phyloP scores from a whole-genome alignment of 139 green algal species.

The Chlorella sp. region DNA sequence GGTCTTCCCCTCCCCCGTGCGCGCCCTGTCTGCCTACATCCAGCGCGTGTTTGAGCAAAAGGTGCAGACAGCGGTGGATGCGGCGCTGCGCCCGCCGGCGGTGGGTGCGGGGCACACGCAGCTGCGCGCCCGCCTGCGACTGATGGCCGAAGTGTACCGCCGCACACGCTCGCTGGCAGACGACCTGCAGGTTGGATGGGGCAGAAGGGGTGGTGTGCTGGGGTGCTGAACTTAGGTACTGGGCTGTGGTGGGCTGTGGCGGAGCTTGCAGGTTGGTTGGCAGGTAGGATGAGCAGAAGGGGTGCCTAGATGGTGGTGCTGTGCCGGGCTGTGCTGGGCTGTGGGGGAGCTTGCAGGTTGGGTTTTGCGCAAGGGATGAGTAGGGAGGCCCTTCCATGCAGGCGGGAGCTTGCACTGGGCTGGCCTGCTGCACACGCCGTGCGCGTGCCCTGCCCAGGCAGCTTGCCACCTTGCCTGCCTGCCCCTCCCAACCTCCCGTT shows the following conservation, averaged over 20 bases:
- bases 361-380: too few relatives aligned
- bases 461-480: not conserved
- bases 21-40: slow-evolving; percentile 54
- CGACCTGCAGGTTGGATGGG: slow-evolving; percentile 38
- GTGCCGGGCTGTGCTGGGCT: too few relatives aligned
- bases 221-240: not conserved
- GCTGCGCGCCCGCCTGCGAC: slow-evolving; percentile 56
- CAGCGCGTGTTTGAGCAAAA: slow-evolving; percentile 72
- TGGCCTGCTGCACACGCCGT: not conserved
- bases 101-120: not conserved
- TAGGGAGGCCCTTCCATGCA: too few relatives aligned
- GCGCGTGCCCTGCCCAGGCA: not conserved
- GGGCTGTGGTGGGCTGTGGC: slow-evolving; percentile 14
- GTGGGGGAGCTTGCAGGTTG: too few relatives aligned
- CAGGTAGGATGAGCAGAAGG: not conserved
- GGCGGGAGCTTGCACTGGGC: not conserved
- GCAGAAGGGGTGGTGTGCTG: not conserved
- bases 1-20: slow-evolving; percentile 53
- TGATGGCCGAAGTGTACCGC: slow-evolving; percentile 64
- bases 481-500: not conserved
- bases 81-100: slow-evolving; percentile 47
- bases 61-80: slow-evolving; percentile 57
- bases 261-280: not conserved
- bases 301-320: not conserved
- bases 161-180: slow-evolving; percentile 52